A percentile compares a stretch with the other conserved stretches of the same genome.
phyloP scores from a whole-genome alignment of 805 yeast species.

The Wickerhamomyces canadensis region DNA sequence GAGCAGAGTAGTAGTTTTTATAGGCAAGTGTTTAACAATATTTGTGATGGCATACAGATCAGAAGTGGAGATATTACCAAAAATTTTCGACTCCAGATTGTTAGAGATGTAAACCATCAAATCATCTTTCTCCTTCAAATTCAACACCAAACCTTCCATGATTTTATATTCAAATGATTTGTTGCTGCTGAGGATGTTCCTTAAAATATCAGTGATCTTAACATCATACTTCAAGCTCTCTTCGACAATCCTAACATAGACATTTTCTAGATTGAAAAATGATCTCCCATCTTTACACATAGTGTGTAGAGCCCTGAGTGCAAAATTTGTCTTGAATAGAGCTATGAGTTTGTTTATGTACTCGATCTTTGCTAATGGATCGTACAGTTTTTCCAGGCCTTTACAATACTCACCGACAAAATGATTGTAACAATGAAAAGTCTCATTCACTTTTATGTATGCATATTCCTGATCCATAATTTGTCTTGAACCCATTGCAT shows the following conservation, averaged over 20 bases:
- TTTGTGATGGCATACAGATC: background rate
- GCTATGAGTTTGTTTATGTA: background rate
- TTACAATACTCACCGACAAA: background rate
- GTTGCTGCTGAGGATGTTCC: background rate
- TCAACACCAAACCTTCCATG: background rate
- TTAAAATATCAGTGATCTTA: background rate
- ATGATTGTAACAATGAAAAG: background rate
- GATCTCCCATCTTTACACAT: background rate
- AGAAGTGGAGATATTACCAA: background rate
- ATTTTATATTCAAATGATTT: background rate
- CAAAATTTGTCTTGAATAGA: background rate
- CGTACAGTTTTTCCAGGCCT: background rate
- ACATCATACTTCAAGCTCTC: background rate
- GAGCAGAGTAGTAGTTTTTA: background rate
- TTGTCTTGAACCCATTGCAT: background rate
- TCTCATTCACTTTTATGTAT: background rate
- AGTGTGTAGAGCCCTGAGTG: background rate
- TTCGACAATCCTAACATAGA: background rate
- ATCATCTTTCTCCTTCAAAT: background rate
- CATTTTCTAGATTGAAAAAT: background rate
- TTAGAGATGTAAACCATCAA: background rate
- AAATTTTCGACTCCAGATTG: constrained; percentile 1
- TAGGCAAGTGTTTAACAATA: background rate
- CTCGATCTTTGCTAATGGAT: background rate
- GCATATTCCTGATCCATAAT: background rate